These are phyloP conservation scores for Strigomonas culicis DNA, from an alignment of 208 protist genomes.

Conservation along the genomic window DNA sequence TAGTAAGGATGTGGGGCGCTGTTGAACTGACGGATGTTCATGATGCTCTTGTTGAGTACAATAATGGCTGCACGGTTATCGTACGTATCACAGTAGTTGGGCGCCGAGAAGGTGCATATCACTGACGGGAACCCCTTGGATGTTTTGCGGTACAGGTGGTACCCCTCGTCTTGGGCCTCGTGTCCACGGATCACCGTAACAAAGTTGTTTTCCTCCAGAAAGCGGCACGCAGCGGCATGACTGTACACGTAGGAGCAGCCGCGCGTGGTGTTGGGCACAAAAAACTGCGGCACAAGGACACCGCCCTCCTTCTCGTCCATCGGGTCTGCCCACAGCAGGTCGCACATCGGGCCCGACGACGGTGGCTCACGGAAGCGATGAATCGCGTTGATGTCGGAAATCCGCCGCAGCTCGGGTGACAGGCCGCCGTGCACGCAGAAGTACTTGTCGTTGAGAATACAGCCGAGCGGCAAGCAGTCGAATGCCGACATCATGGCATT, in stretches of 20 bases:
- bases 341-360: slow-evolving; percentile 89
- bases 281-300: slow-evolving; percentile 29
- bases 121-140: slow-evolving; percentile 93
- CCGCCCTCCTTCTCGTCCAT: slow-evolving; percentile 81
- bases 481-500: slow-evolving; percentile 92
- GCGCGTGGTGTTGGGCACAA: slow-evolving; percentile 70
- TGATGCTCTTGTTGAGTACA: slow-evolving; percentile 91
- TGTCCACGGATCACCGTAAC: slow-evolving; percentile 96
- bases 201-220: slow-evolving; percentile 94
- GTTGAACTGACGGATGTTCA: slow-evolving; percentile 98
- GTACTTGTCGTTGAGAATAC: slow-evolving; percentile 82
- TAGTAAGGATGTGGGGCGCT: slow-evolving; percentile 95
- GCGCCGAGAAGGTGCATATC: slow-evolving; percentile 97
- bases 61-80: slow-evolving; percentile 95
- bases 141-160: slow-evolving; percentile 92
- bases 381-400: slow-evolving; percentile 88
- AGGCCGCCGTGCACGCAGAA: slow-evolving; percentile 95
- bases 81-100: slow-evolving; percentile 98
- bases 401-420: slow-evolving; percentile 58
- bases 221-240: slow-evolving; percentile 81
- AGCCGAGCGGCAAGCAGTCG: slow-evolving; percentile 91
- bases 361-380: slow-evolving; percentile 94
- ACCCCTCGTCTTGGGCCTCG: slow-evolving; percentile 93
- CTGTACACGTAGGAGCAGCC: slow-evolving; percentile 90
- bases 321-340: slow-evolving; percentile 96